Percentiles rank a stretch among this genome's conserved stretches.
Evolutionary conservation across 345 rosid species (phyloP).

Genomic region (Hibiscus syriacus): DNA sequence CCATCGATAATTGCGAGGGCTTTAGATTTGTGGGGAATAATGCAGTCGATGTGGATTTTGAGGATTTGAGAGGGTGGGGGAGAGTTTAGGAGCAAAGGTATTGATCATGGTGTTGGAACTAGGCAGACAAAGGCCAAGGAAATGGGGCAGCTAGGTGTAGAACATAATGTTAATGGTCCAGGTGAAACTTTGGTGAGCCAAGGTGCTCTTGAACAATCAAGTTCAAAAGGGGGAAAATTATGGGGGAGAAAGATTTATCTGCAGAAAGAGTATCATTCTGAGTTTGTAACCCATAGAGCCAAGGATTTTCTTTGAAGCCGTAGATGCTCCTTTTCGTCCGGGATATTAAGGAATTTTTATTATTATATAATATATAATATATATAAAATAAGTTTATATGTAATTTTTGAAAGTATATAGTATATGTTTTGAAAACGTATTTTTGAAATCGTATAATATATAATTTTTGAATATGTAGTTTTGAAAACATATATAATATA

Average conservation of each 20-base stretch:
- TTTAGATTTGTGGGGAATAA: slow-evolving; percentile 45
- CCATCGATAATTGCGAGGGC: slow-evolving; percentile 52
- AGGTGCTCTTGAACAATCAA: slow-evolving; percentile 18
- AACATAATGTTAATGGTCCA: slow-evolving; percentile 10
- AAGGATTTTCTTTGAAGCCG: slow-evolving; percentile 85
- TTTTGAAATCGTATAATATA: too few relatives aligned
- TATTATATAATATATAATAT: too few relatives aligned
- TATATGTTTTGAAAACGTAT: too few relatives aligned
- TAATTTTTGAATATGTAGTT: too few relatives aligned
- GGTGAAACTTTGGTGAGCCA: neutral
- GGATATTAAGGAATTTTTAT: too few relatives aligned
- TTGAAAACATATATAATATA: too few relatives aligned
- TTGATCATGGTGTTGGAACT: slow-evolving; percentile 9
- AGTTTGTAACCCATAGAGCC: slow-evolving; percentile 90
- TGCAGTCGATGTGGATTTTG: slow-evolving; percentile 33
- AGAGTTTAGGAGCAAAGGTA: slow-evolving; percentile 21
- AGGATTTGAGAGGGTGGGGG: slow-evolving; percentile 38
- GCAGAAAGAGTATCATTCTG: slow-evolving; percentile 84
- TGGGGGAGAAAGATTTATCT: slow-evolving; percentile 28
- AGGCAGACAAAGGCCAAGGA: too few relatives aligned
- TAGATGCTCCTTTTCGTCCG: too few relatives aligned
- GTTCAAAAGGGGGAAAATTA: slow-evolving; percentile 28
- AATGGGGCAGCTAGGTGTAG: slow-evolving; percentile 19
- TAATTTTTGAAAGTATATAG: too few relatives aligned
- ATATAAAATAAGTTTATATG: too few relatives aligned